phyloP scores from a whole-genome alignment of 306 rosid species.

The Senna tora region DNA sequence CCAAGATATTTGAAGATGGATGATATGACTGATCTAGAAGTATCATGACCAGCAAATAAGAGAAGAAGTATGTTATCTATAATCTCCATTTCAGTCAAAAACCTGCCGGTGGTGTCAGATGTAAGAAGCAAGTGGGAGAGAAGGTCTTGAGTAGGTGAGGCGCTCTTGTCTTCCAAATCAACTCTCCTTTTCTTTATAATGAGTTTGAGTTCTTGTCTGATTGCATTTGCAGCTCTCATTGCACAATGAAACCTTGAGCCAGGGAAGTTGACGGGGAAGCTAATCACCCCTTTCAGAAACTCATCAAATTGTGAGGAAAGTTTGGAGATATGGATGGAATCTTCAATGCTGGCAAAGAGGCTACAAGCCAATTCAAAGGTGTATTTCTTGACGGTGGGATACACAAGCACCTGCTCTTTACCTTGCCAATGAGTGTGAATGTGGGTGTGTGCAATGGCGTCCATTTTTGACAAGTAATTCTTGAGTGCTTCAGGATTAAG shows the following conservation, averaged over 20 bases:
- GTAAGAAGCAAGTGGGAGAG: constrained; percentile 49
- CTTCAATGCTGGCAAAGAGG: constrained; percentile 52
- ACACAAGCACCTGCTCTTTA: constrained; percentile 43
- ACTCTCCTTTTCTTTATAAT: constrained; percentile 45
- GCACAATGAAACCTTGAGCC: constrained; percentile 47
- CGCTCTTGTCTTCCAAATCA: constrained; percentile 44
- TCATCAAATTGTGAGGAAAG: constrained; percentile 36
- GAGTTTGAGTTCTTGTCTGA: constrained; percentile 38
- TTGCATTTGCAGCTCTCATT: constrained; percentile 41
- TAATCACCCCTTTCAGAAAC: constrained; percentile 48
- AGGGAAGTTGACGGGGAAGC: constrained; percentile 49
- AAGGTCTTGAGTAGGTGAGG: constrained; percentile 49
- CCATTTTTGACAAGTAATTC: constrained; percentile 52
- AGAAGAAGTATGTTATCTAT: constrained; percentile 48
- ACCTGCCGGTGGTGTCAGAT: constrained; percentile 45
- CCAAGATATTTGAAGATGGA: constrained; percentile 51
- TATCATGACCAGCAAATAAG: constrained; percentile 55
- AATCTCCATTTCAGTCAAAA: constrained; percentile 48
- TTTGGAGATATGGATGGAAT: constrained; percentile 37
- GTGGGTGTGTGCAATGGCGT: constrained; percentile 45
- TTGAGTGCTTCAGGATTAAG: constrained; percentile 51
- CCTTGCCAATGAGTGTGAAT: constrained; percentile 49
- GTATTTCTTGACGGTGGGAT: constrained; percentile 39
- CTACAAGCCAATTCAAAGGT: constrained; percentile 51
- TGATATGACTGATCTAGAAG: constrained; percentile 50